Evolutionary conservation across 1,284 basidiomycete species (phyloP), one percentile per base, ranked within the genome.

Genomic region (Xerocomus nothofagi): DNA sequence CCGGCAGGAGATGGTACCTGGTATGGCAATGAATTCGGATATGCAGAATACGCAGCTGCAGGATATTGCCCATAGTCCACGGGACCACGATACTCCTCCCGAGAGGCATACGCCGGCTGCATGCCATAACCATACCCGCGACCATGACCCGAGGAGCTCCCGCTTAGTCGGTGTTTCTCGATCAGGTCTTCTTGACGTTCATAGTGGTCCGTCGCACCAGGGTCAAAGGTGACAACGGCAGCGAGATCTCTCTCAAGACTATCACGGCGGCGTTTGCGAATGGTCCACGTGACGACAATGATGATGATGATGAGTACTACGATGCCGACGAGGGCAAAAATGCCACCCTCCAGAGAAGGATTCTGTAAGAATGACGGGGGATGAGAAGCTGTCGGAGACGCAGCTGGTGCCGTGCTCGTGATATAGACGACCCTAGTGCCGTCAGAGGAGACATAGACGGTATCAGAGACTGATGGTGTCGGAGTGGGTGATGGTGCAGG

Each of bases 191-290:
- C 58, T 26, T 62, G 60, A 21, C 63, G 58, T 20, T 68, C 66
- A 18, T 67, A 70, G n/a, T 51, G 57, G 36, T 69, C 62, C 23
- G 55, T 59, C 18, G 59, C 61, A 24, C 64, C 64, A 4, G 80
- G 80, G 42, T 82, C 77, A 55, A 82, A 84, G 15, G 76, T 75
- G 29, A 83, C 66, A 0, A 82, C 80, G 26, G 79, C 77, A 8
- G 74, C 58, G 21, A 65, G 39, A 38, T 68, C 68, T 38, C 54
- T 50, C 20, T 70, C 69, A 8, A 84, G 68, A 38, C 72, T 71
- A 48, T 70, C 68, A 53, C 72, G 74, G n/a, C 72, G 71, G 43
- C 73, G 72, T 44, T 75, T 72, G 47, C 84, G 79, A 32, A 86
- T 45, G 15, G 68, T 64, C 57, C 75, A 77, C 1, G 79, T 81